Percentiles rank a stretch among this genome's conserved stretches.
Evolutionary conservation across 169 alveolate species (phyloP).

Genomic region (Plasmodium cynomolgi): DNA sequence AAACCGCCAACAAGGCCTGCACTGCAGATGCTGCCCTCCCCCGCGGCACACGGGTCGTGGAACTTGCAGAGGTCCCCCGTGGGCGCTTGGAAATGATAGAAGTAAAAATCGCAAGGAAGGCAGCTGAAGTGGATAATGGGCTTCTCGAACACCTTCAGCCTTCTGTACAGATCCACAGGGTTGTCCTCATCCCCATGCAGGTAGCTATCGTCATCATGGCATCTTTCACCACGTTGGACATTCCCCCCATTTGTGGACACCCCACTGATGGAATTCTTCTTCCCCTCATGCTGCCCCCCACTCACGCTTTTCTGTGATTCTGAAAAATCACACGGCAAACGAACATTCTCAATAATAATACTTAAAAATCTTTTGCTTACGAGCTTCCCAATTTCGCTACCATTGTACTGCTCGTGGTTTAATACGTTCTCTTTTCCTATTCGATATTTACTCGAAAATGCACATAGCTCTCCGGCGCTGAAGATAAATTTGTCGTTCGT

Average conservation of each 20-base stretch:
- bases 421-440: conserved; percentile 14
- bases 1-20: neutral
- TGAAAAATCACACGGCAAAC: neutral
- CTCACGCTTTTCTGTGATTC: neutral
- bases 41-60: neutral
- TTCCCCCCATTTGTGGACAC: neutral
- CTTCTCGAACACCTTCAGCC: conserved; percentile 22
- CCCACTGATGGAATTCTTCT: neutral
- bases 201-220: neutral
- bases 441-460: conserved; percentile 52
- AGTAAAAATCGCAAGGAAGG: conserved; percentile 64
- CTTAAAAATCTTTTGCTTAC: conserved; percentile 34
- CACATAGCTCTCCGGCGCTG: conserved; percentile 61
- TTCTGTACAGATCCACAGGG: conserved; percentile 11
- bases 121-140: conserved; percentile 27
- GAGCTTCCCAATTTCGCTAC: conserved; percentile 44
- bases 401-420: conserved; percentile 58
- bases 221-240: neutral
- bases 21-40: neutral
- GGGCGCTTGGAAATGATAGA: conserved; percentile 59
- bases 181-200: neutral
- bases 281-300: neutral
- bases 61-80: conserved; percentile 44
- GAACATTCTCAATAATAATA: neutral
- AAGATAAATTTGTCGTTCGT: conserved; percentile 56